phyloP scores from a whole-genome alignment of 2,329 filamentous ascomycete genomes.

The Tolypocladium capitatum region DNA sequence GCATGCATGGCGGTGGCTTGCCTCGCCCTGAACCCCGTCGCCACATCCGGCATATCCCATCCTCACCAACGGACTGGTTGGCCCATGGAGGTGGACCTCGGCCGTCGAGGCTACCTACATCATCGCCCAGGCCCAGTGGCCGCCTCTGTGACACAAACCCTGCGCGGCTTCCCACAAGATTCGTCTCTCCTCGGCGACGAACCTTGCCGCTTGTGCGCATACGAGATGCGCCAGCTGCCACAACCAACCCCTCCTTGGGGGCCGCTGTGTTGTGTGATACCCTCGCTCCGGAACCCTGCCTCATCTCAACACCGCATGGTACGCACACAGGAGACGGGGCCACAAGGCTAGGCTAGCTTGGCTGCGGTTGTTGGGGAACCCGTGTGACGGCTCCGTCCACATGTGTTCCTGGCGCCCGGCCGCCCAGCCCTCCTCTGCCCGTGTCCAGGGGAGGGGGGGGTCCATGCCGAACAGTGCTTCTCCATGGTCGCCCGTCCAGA shows the following conservation, averaged over 20 bases:
- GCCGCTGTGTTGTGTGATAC: conserved; percentile 2
- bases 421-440: not conserved
- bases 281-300: conserved; percentile 6
- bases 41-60: not conserved
- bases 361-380: not conserved
- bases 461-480: not conserved
- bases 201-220: conserved; percentile 3
- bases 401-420: not conserved
- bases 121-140: not conserved
- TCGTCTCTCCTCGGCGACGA: conserved; percentile 9
- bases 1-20: not conserved
- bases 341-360: not conserved
- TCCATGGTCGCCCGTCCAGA: not conserved
- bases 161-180: conserved; percentile 10
- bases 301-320: conserved; percentile 5
- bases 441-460: not conserved
- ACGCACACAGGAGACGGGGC: not conserved
- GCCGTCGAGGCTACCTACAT: not conserved
- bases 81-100: not conserved
- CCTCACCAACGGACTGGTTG: not conserved
- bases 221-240: conserved; percentile 2
- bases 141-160: conserved; percentile 12
- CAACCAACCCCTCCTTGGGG: not conserved
- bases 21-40: not conserved
- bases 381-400: not conserved